Evolutionary conservation across 306 rosid genomes (phyloP), one percentile per base, ranked within the genome.

Genomic region (Calophaca sinica): DNA sequence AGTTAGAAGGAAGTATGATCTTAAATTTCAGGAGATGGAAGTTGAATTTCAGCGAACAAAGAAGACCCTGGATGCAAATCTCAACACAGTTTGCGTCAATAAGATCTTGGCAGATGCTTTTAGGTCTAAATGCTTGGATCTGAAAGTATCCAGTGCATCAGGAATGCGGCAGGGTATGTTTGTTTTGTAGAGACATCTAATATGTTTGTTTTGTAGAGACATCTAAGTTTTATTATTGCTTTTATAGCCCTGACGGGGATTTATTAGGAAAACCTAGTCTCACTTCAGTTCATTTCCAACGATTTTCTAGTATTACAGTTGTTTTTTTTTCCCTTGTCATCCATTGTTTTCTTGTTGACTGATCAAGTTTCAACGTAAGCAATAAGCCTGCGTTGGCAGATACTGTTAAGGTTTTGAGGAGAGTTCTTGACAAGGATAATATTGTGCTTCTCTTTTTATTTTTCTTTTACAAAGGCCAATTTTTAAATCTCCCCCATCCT

Each of bases 81-180:
- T 54, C 36, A 71, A 57, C 72, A 68, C 51, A 49, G 91, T 91
- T 72, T 62, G 14, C 35, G 78, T 77, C 89, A 88, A 85, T 70
- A 81, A 78, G 81, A 12, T 77, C 28, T 91, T 92, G 90, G 96
- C 94, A 2, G 89, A 85, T 72, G 91, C 96, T 69, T 91, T 88
- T 79, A 83, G 86, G 82, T 84, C 85, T 71, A 94, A 91, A 83
- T 87, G 90, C 75, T 72, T 59, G 78, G 88, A 83, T 78, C 73
- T 51, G 64, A 88, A 77, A 79, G 50, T 66, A 77, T 55, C 85
- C 9, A 65, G 78, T 66, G 63, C 84, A 41, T 46, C 80, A 35
- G 90, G 82, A 68, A 64, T 58, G 79, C 91, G 58, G 45, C 96
- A 76, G 87, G 97, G 97, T 92, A 78, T 31, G 82, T 13, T 55